Conservation (phyloP, 257 asterid genomes). For the Rhazya stricta region DNA sequence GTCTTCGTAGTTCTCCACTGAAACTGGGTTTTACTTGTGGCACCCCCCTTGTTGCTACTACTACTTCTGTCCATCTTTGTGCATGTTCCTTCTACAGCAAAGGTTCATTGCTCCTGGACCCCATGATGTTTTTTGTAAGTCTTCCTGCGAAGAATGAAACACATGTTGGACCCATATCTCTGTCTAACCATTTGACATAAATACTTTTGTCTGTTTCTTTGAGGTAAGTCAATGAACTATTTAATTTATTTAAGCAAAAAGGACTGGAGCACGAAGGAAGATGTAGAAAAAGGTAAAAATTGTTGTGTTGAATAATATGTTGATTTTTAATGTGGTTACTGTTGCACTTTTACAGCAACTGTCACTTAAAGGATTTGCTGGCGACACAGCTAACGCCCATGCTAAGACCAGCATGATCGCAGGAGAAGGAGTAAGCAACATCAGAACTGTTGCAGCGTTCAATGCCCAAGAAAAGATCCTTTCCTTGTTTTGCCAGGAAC, state of each 20-base stretch:
- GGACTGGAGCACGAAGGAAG: neutral
- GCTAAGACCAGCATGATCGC: conserved; percentile 99
- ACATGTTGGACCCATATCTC: conserved; percentile 4
- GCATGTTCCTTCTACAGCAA: conserved; percentile 10
- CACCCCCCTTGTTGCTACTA: neutral
- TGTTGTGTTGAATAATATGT: neutral
- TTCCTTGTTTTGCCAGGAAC: conserved; percentile 64
- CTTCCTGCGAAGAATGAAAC: neutral
- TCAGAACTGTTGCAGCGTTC: conserved; percentile 89
- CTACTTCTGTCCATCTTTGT: neutral
- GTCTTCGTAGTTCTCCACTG: neutral
- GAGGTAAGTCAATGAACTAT: neutral
- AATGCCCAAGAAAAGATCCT: conserved; percentile 84
- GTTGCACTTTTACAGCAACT: conserved; percentile 61
- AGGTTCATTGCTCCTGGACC: neutral
- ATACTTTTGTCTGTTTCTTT: neutral
- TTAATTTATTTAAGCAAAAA: neutral
- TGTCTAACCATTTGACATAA: neutral
- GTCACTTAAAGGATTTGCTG: conserved; percentile 91
- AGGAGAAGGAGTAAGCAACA: conserved; percentile 98
- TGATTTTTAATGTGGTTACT: neutral
- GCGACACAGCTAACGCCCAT: conserved; percentile 97
- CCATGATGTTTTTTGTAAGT: neutral
- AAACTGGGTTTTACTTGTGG: too few relatives aligned
- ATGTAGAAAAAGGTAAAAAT: neutral